A percentile compares a stretch with the other conserved stretches of the same genome.
phyloP scores from a whole-genome alignment of 176 grass and related monocot species.

The Aegilops longissima region DNA sequence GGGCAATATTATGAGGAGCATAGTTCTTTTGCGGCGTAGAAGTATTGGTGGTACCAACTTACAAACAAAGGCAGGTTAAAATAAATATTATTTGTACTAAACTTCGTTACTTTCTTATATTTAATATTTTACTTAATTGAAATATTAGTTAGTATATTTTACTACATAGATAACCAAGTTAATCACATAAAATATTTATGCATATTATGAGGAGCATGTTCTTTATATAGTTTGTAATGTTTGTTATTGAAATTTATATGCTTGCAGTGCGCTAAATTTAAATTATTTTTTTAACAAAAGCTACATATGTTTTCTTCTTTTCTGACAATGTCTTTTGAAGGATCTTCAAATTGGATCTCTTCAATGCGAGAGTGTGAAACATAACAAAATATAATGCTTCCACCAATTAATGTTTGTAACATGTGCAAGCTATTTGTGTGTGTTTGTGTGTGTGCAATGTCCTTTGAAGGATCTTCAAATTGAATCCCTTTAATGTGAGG shows the following conservation, averaged over 20 bases:
- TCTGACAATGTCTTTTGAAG: neutral
- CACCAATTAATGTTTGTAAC: too few species aligned
- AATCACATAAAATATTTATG: neutral
- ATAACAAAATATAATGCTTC: too few species aligned
- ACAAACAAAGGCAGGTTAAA: neutral
- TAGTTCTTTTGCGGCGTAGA: too few species aligned
- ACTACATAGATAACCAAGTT: neutral
- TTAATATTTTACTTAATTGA: neutral
- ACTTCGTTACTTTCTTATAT: neutral
- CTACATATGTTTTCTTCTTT: neutral
- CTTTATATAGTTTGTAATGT: neutral
- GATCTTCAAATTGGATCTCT: too few species aligned
- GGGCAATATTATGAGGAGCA: too few species aligned
- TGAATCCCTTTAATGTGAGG: too few species aligned
- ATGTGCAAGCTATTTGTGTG: too few species aligned
- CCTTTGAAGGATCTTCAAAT: neutral
- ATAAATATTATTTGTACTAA: neutral
- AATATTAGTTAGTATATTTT: neutral
- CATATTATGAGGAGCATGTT: neutral
- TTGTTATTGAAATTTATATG: neutral
- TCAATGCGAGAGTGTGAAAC: too few species aligned
- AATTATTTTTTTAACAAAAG: neutral
- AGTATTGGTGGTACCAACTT: accelerated
- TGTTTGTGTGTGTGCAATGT: neutral
- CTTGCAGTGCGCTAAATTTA: neutral